Conservation (phyloP, 768 basidiomycete genomes). For the Trametes villosa region DNA sequence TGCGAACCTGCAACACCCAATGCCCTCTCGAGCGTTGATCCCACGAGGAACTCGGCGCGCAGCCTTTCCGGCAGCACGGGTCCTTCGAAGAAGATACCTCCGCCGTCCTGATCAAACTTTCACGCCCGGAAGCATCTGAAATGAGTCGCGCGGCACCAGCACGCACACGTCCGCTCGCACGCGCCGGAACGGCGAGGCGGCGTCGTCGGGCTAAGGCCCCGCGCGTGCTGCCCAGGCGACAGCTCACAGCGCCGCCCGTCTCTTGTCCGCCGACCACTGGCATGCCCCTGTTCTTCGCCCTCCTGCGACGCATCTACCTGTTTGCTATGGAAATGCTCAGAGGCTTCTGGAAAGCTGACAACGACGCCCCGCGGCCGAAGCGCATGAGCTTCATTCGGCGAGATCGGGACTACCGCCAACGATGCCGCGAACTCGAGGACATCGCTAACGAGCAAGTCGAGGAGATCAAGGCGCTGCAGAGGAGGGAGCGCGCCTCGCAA, state of each 20-base stretch:
- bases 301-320: not conserved
- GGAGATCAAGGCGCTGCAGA: not conserved
- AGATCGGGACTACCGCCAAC: not conserved
- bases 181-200: not conserved
- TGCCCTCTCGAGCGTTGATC: too few species aligned
- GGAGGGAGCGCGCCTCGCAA: not conserved
- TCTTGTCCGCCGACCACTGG: not conserved
- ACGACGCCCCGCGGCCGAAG: not conserved
- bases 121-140: not conserved
- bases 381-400: not conserved
- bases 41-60: too few species aligned
- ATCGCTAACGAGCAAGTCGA: not conserved
- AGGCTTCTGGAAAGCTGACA: not conserved
- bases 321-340: not conserved
- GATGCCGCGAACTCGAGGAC: not conserved
- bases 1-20: too few species aligned
- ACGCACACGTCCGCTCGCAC: not conserved
- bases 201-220: too few species aligned
- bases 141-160: not conserved
- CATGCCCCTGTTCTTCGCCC: not conserved
- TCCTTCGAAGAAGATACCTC: too few species aligned
- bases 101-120: too few species aligned
- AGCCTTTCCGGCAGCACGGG: too few species aligned
- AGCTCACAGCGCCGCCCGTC: not conserved
- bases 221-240: too few species aligned